These are phyloP conservation scores for Plasmopara viticola DNA, from an alignment of 352 stramenopile species.

Conservation along the genomic window DNA sequence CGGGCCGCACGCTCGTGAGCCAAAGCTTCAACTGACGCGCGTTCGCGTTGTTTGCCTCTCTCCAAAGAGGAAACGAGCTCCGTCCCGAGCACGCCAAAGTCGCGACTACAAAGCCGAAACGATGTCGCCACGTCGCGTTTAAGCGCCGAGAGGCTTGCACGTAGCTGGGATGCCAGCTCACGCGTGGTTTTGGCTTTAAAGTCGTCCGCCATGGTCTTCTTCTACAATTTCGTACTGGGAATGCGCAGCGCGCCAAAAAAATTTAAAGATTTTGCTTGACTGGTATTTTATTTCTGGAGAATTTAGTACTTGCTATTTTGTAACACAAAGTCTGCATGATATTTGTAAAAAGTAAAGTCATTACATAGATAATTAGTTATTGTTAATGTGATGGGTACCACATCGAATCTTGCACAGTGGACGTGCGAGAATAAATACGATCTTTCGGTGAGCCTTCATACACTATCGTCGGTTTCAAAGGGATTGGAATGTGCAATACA, in stretches of 20 bases:
- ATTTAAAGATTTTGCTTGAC: background rate
- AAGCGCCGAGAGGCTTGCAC: slow-evolving; percentile 34
- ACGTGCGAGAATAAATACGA: no score
- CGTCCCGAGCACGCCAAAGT: slow-evolving; percentile 59
- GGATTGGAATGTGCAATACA: no score
- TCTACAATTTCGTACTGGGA: background rate
- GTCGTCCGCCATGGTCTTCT: background rate
- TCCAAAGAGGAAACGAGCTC: slow-evolving; percentile 53
- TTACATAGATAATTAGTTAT: no score
- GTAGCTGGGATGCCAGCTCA: slow-evolving; percentile 30
- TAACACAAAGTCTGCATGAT: no score
- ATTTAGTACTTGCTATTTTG: no score
- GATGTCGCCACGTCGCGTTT: slow-evolving; percentile 61
- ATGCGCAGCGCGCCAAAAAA: background rate
- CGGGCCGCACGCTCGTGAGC: slow-evolving; percentile 46
- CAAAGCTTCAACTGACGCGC: slow-evolving; percentile 28
- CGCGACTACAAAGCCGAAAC: slow-evolving; percentile 59
- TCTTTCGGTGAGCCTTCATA: no score
- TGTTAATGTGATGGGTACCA: no score
- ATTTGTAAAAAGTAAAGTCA: no score
- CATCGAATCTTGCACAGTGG: no score
- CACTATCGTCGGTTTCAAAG: no score
- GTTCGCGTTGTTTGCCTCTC: slow-evolving; percentile 29
- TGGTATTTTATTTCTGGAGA: no score
- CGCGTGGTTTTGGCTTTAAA: slow-evolving; percentile 5